These are phyloP conservation scores for Protostelium mycophagum DNA, from an alignment of 78 protist genomes.

Conservation along the genomic window DNA sequence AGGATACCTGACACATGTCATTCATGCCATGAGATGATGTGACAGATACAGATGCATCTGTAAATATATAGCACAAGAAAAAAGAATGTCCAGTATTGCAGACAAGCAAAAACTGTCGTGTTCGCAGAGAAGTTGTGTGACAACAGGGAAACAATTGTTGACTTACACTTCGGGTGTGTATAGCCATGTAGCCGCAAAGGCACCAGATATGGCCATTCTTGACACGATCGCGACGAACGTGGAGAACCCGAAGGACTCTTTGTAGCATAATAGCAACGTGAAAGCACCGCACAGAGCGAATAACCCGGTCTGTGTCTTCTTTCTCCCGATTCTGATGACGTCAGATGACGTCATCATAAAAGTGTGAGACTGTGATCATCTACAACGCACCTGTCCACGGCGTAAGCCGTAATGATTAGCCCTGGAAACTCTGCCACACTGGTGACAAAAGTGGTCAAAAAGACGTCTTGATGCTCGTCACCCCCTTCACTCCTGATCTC, in stretches of 20 bases:
- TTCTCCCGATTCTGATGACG: conserved; percentile 16
- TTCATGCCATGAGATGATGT: background rate
- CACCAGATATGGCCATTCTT: background rate
- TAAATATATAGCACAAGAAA: too few species aligned
- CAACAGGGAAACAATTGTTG: too few species aligned
- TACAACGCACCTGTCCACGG: background rate
- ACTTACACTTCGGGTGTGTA: conserved; percentile 9
- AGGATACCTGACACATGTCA: too few species aligned
- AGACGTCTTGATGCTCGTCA: background rate
- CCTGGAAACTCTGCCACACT: conserved; percentile 17
- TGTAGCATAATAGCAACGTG: background rate
- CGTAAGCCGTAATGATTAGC: background rate
- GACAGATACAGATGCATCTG: background rate
- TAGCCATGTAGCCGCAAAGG: background rate
- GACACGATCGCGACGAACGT: background rate
- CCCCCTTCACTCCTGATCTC: background rate
- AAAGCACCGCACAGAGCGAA: conserved; percentile 2
- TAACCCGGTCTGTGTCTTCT: background rate
- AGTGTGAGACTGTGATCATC: background rate
- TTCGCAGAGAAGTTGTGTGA: too few species aligned
- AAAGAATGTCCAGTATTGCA: too few species aligned
- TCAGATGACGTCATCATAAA: background rate
- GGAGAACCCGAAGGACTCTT: background rate
- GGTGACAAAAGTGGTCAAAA: background rate
- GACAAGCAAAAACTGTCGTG: too few species aligned